Conservation (phyloP, 148 eudicot species). For the Rhododendron ferrugineum region DNA sequence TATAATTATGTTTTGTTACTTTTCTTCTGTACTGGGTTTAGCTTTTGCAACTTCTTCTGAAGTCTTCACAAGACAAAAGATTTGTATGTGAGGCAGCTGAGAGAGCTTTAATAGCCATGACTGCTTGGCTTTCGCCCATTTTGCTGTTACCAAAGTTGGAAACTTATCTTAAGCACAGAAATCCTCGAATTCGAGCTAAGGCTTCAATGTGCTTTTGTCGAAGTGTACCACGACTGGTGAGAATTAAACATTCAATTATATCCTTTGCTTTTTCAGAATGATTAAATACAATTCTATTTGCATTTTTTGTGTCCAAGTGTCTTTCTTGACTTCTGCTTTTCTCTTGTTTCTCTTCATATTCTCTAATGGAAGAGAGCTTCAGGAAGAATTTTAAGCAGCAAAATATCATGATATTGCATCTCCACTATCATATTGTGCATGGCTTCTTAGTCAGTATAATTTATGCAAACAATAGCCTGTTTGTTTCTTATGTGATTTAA, state of each 20-base stretch:
- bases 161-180: slow-evolving; percentile 47
- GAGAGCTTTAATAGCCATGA: slow-evolving; percentile 47
- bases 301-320: not conserved
- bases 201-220: slow-evolving; percentile 55
- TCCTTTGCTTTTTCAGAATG: not conserved
- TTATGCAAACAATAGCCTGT: not conserved
- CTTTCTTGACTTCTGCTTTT: not conserved
- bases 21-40: slow-evolving; percentile 14
- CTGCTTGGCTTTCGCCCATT: slow-evolving; percentile 42
- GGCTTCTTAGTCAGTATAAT: not conserved
- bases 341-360: not conserved
- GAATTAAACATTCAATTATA: not conserved
- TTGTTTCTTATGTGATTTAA: not conserved
- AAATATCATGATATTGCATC: not conserved
- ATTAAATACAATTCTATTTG: not conserved
- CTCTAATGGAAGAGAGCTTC: not conserved
- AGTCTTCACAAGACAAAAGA: slow-evolving; percentile 63
- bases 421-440: not conserved
- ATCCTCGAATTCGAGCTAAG: slow-evolving; percentile 69
- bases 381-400: not conserved
- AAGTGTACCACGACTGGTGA: slow-evolving; percentile 55
- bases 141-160: slow-evolving; percentile 52
- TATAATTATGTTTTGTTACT: not conserved
- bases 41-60: slow-evolving; percentile 70
- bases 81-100: slow-evolving; percentile 74